phyloP scores from a whole-genome alignment of 805 yeast genomes.

The Yamadazyma takamatsuzukensis region DNA sequence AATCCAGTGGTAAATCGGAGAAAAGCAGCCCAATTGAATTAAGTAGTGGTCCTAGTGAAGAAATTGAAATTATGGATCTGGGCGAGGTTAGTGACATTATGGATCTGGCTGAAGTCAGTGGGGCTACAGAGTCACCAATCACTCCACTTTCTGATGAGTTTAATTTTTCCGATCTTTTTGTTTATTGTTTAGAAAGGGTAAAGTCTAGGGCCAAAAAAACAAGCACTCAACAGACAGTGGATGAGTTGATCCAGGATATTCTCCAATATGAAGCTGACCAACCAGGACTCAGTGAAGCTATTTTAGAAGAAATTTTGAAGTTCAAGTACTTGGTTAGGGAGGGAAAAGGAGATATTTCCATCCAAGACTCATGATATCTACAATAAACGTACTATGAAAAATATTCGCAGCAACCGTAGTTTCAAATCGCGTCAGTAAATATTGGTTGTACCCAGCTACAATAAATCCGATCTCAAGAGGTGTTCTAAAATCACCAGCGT shows the following conservation, averaged over 20 bases:
- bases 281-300: conserved; percentile 65
- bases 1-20: neutral
- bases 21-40: neutral
- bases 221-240: conserved; percentile 45
- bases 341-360: too few species aligned
- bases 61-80: neutral
- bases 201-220: conserved; percentile 49
- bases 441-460: too few species aligned
- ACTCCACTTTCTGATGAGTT: neutral
- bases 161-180: conserved; percentile 24
- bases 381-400: too few species aligned
- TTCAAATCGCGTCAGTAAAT: too few species aligned
- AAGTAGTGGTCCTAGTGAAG: neutral
- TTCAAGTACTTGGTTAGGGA: conserved; percentile 7
- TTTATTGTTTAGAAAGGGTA: conserved; percentile 45
- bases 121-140: neutral
- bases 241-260: conserved; percentile 38
- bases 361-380: too few species aligned
- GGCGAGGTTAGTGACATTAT: too few species aligned
- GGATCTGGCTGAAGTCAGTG: too few species aligned
- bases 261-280: conserved; percentile 45
- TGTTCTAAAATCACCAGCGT: too few species aligned
- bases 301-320: conserved; percentile 54
- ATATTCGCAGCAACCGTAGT: too few species aligned
- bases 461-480: too few species aligned